Base-by-base conservation (phyloP, 306 rosid genomes). In the Sphenostylis stenocarpa region DNA sequence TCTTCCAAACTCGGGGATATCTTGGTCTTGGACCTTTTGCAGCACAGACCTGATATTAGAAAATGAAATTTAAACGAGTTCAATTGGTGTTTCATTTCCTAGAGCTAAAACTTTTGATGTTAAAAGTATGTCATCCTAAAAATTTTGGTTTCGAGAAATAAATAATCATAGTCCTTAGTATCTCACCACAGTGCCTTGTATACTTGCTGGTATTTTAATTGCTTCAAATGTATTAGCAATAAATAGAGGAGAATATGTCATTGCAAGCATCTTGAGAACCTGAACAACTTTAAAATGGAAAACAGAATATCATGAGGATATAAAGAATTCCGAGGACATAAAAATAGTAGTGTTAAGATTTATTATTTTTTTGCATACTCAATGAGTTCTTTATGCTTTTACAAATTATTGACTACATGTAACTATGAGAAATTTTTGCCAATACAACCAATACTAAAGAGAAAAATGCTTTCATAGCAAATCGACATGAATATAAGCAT, bases 1-100 rank as follows among this genome's bases (percentile, higher is more conserved):
- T 77, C 90, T 95, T 95, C 99, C 99, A 92, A 9, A 95, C 99
- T 48, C 97, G 84, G 12, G 97, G 91, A 85, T 88, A 92, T 73
- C 97, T 88, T 55, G 97, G 99, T 72, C 94, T 93, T 58, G 97
- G 97, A 80, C 97, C 99, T 81, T 89, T 95, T 63, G 91, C 89
- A 62, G 88, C 96, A 78, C 97, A 92, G 33, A 89, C 94, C 99
- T 95, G 72, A 81, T 52, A 62, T 67, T 47, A 55, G 8, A 21
- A 34, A 69, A 28, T 19, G 29, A 72, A 64, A 38, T 49, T 19
- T 29, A 65, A 51, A 47, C 11, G 17, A 38, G 67, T 15, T 5
- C 57, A 14, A 45, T 5, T 0, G 19, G 24, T n/a, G 9, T 45
- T 83, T 41, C 62, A 65, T 58, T 57, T 28, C 53, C 65, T 4